Base-by-base conservation (phyloP, 1,284 basidiomycete genomes). In the Anthracocystis setariae region DNA sequence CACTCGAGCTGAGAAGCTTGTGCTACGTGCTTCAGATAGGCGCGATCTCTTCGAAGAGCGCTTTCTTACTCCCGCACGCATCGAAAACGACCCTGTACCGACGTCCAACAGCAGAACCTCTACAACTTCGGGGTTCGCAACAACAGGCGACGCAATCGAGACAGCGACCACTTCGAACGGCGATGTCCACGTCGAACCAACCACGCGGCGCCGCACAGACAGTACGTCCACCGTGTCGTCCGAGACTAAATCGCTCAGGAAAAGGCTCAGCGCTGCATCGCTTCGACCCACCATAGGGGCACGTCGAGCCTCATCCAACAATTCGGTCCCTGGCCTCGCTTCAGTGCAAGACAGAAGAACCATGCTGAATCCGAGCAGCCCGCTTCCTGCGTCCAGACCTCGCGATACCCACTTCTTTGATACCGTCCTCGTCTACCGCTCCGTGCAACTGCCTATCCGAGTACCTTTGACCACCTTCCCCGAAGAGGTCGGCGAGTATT, bases 401-500 rank as follows among this genome's bases (percentile, higher is more conserved):
- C 61, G 91, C 74, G 95, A 98, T 86, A 97, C 94, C 43, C 94
- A 96, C 83, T 95, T 91, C 79, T 96, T 89, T 84, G 90, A 94
- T 78, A 92, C 93, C 0, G 87, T 87, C 10, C 90, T 94, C 55
- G 87, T 86, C 25, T 96, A 93, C 27, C 65, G 74, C 37, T 64
- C 70, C 40, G 51, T 76, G 4, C 50, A 56, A 8, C 33, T 81
- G 12, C 73, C 71, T 3, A 67, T 80, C 2, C 62, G 75, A 2
- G 53, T 81, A 12, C 80, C 80, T 5, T 59, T 79, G 15, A 66
- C 68, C 42, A 60, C 62, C 5, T 81, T 81, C 29, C 68, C 91
- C 0, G 92, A 95, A 82, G 94, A 98, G 86, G 92, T 98, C 54
- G 94, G 94, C 54, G 94, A 97, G 92, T 98, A 94, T 84, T 97